phyloP scores from a whole-genome alignment of 768 basidiomycete genomes.

The Mycena amicta region DNA sequence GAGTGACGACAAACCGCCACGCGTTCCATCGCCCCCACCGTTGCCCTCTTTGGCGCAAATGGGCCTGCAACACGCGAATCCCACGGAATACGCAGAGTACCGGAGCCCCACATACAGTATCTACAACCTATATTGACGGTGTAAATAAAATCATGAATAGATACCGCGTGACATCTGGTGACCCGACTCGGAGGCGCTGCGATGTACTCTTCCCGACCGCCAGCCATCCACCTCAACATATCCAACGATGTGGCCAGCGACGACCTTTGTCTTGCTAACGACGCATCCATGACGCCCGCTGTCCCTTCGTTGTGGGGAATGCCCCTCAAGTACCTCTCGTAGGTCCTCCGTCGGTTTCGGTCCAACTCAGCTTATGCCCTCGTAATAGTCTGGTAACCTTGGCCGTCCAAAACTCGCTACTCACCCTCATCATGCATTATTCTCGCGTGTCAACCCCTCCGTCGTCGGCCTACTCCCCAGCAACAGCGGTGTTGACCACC shows the following conservation, averaged over 20 bases:
- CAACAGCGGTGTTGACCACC: conserved; percentile 90
- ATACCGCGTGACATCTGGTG: conserved; percentile 1
- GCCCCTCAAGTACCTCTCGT: conserved; percentile 83
- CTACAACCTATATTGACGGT: conserved; percentile 74
- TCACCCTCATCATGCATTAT: conserved; percentile 96
- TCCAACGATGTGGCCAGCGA: conserved; percentile 44
- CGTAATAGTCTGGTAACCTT: conserved; percentile 69
- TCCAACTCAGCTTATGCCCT: background rate
- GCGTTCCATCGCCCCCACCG: conserved; percentile 78
- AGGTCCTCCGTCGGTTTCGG: conserved; percentile 31
- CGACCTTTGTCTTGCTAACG: conserved; percentile 43
- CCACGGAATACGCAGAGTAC: conserved; percentile 65
- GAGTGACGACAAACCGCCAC: conserved; percentile 66
- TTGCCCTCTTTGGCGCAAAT: conserved; percentile 77
- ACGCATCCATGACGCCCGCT: conserved; percentile 34
- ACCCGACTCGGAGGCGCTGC: conserved; percentile 1
- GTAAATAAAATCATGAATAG: conserved; percentile 57
- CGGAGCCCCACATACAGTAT: conserved; percentile 84
- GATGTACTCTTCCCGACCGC: conserved; percentile 27
- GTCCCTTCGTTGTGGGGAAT: conserved; percentile 67
- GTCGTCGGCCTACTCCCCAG: conserved; percentile 84
- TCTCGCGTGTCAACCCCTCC: conserved; percentile 83
- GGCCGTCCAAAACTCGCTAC: conserved; percentile 87
- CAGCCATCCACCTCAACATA: conserved; percentile 32
- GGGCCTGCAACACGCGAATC: conserved; percentile 66